Evolutionary conservation across 2,329 filamentous ascomycete genomes (phyloP), one percentile per base, ranked within the genome.

Genomic region (Ilyonectria robusta): DNA sequence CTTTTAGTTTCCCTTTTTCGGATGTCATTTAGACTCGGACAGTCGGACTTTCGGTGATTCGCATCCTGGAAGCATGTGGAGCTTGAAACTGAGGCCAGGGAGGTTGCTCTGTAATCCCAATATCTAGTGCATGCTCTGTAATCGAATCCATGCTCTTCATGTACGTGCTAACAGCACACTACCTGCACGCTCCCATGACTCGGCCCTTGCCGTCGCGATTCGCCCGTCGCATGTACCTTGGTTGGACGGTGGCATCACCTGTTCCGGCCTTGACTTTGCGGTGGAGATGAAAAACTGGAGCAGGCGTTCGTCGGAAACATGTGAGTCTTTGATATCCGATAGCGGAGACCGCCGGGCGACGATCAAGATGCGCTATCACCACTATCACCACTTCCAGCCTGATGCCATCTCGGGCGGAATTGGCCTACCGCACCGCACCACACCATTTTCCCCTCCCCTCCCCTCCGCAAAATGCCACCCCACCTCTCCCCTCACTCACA

Each of bases 291-390:
- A 44, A 40, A 35, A 33, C n/a, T 58, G 56, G 56, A 46, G 31
- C 56, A 37, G 46, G 56, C 21, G 56, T 59, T 59, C 56, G 15
- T 5, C 40, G 40, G 15, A n/a, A 42, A 42, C 35, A 33, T 42
- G 44, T 44, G 48, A 55, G 46, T 44, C 51, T 26, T 26, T 46
- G 7, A 57, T 53, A 58, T 58, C 61, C 61, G 61, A 63, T 58
- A 63, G 61, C 61, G 61, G 61, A 63, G 61, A 29, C 35, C 29
- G 17, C 61, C 61, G 61, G 26, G 8, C 48, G 15, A n/a, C 48
- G 23, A 29, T 31, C 44, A 23, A 47, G 29, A 54, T 21, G 37
- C 33, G 50, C 31, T 9, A 19, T 33, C 50, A 54, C 6, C 29
- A 21, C 26, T 26, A 26, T 26, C 26, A 26, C 26, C 26, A 13